Percentiles rank a stretch among this genome's conserved stretches.
These are phyloP conservation scores for Pleurotus giganteus DNA, from an alignment of 768 basidiomycete genomes.

Conservation along the genomic window DNA sequence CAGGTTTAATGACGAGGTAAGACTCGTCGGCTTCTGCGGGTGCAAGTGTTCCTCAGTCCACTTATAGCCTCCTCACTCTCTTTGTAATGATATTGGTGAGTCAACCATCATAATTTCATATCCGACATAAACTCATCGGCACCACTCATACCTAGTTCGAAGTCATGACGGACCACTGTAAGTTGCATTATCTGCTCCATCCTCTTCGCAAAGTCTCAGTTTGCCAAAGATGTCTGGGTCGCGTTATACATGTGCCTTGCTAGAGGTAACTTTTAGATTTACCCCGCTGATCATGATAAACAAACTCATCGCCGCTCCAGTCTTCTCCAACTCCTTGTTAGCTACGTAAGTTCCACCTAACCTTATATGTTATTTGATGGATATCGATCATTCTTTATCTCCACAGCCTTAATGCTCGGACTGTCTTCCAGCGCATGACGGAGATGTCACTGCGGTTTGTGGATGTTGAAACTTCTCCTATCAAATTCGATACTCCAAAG, in stretches of 20 bases:
- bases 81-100: constrained; percentile 1
- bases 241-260: constrained; percentile 8
- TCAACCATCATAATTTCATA: not conserved
- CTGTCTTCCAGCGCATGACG: not conserved
- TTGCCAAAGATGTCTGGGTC: constrained; percentile 5
- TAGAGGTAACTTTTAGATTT: not conserved
- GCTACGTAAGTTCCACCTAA: not conserved
- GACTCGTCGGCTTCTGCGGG: not conserved
- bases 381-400: not conserved
- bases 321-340: constrained; percentile 8
- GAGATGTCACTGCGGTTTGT: not conserved
- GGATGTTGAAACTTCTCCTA: not conserved
- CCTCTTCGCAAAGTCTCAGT: not conserved
- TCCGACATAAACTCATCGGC: not conserved
- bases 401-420: constrained; percentile 5
- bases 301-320: not conserved
- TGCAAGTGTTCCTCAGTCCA: not conserved
- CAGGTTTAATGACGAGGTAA: constrained; percentile 2
- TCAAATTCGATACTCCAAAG: constrained; percentile 1
- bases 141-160: not conserved
- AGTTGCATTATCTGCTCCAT: not conserved
- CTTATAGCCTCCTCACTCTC: not conserved
- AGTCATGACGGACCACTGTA: not conserved
- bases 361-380: too few relatives aligned
- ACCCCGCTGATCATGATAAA: not conserved